These are phyloP conservation scores for Globisporangium spiculum DNA, from an alignment of 352 stramenopile genomes.

Conservation along the genomic window DNA sequence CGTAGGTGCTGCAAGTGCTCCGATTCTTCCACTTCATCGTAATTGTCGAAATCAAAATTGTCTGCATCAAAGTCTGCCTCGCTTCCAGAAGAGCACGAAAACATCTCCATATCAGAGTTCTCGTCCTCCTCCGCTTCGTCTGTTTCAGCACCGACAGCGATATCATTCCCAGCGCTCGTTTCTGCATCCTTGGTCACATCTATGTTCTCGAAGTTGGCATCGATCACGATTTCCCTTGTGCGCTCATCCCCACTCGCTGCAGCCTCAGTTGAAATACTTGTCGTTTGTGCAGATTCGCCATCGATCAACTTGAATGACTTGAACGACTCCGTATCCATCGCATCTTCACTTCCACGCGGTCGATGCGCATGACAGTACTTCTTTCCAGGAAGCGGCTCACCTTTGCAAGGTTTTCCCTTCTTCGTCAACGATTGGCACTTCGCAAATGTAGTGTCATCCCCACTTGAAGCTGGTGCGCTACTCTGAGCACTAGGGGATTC, in stretches of 20 bases:
- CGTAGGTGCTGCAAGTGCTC: constrained; percentile 83
- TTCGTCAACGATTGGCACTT: constrained; percentile 35
- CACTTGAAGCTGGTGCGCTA: background rate
- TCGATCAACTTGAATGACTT: background rate
- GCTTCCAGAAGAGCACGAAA: constrained; percentile 25
- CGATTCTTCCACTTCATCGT: constrained; percentile 73
- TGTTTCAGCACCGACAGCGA: background rate
- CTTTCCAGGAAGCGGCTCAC: constrained; percentile 19
- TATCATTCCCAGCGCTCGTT: background rate
- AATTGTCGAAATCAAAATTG: constrained; percentile 30
- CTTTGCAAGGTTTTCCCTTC: constrained; percentile 49
- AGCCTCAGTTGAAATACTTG: background rate
- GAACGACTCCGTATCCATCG: background rate
- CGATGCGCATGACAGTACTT: constrained; percentile 45
- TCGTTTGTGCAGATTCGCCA: background rate
- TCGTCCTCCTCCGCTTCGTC: background rate
- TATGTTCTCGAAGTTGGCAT: background rate
- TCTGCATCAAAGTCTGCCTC: constrained; percentile 47
- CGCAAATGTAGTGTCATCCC: background rate
- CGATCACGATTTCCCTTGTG: background rate
- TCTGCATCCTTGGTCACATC: background rate
- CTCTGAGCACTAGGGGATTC: background rate
- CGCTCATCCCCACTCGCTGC: background rate
- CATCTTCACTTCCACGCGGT: background rate
- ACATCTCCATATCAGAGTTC: constrained; percentile 18